These are phyloP conservation scores for Albifimbria verrucaria DNA, from an alignment of 2,329 filamentous ascomycete genomes.

Conservation along the genomic window DNA sequence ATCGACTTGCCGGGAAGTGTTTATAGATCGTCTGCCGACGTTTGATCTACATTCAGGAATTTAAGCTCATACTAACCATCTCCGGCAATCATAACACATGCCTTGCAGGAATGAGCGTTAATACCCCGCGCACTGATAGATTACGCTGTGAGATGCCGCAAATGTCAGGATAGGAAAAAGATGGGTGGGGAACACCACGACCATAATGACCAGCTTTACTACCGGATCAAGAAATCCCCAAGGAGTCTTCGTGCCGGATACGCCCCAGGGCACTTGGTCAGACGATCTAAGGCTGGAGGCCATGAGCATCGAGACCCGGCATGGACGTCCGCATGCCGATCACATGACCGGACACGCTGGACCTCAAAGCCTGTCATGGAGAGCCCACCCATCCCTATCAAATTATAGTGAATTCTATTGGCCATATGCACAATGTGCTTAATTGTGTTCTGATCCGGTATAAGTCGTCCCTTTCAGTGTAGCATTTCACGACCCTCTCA, in stretches of 20 bases:
- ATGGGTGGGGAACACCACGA: background rate
- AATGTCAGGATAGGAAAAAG: background rate
- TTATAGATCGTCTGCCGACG: too few relatives aligned
- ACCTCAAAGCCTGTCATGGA: background rate
- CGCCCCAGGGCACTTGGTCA: background rate
- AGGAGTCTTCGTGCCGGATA: background rate
- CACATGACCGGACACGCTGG: constrained; percentile 14
- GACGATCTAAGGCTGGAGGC: background rate
- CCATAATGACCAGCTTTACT: background rate
- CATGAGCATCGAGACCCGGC: constrained; percentile 1
- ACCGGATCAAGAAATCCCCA: background rate
- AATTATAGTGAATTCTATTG: background rate
- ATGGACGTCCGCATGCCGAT: constrained; percentile 13
- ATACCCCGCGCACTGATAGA: background rate
- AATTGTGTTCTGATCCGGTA: constrained; percentile 2
- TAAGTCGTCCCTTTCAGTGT: background rate
- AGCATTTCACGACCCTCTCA: background rate
- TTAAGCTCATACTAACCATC: background rate
- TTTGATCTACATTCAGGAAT: too few relatives aligned
- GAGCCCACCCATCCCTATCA: background rate
- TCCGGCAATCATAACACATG: background rate
- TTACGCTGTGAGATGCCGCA: background rate
- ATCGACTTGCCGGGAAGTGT: too few relatives aligned
- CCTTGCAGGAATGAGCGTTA: background rate
- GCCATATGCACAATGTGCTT: background rate